Evolutionary conservation across 345 rosid species (phyloP), one percentile per base, ranked within the genome.

Genomic region (Lenwebbia sp.): DNA sequence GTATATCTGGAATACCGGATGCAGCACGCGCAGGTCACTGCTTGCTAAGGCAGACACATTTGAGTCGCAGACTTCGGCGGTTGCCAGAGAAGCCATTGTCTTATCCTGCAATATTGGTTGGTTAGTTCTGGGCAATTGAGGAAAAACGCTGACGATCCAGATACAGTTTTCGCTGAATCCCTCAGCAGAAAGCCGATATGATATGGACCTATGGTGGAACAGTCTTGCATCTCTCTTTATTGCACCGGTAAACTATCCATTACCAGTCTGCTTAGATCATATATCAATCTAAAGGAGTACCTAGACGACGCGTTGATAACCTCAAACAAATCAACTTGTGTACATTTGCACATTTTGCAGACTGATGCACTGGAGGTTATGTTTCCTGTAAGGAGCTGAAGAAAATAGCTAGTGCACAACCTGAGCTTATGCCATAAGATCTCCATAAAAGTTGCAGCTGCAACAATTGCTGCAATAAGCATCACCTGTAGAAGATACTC

Each of bases 51-150:
- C 91, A 37, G 89, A 87, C 15, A 94, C 89, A 78, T 96, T 96
- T 51, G 97, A 90, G 88, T 97, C 99, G 54, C 98, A 95, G 3
- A 93, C 96, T 87, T 97, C 98, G 33, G 98, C 96, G 0, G 98
- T 96, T 78, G 98, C 91, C 84, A 94, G 84, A 74, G 91, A 88
- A 82, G 92, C 95, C 96, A 93, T 94, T 40, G 58, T 23, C 14
- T 55, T 75, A 14, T 41, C 88, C 90, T 87, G 90, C 87, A 56
- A 25, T 52, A 21, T 33, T 10, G 41, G 25, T 70, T 85, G 54
- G 41, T 49, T 23, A 87, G 65, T 74, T 56, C 19, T 58, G 30
- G 70, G 9, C 5, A 83, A 83, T 54, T 55, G 21, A 47, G 53
- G 53, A 6, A 14, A 52, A 86, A n/a, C 10, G 56, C 41, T 7